Percentiles rank a stretch among this genome's conserved stretches.
phyloP scores from a whole-genome alignment of 257 asterid species.

The Ilex asprella region DNA sequence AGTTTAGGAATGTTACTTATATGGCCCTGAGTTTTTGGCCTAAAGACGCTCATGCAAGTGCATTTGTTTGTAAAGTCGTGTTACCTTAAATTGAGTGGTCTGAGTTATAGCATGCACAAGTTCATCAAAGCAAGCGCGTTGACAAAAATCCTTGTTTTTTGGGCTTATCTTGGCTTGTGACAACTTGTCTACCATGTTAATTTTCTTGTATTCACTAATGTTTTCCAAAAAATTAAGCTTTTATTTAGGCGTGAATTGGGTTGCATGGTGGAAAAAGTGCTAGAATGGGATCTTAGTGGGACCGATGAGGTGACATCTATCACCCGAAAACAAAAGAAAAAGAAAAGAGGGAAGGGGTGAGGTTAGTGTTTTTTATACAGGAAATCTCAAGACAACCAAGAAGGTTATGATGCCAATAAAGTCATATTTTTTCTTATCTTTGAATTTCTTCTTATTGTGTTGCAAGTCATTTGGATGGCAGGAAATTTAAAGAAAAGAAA shows the following conservation, averaged over 20 bases:
- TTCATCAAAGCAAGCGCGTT: too few relatives aligned
- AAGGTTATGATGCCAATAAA: slow-evolving; percentile 28
- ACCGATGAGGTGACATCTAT: too few relatives aligned
- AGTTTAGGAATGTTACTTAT: too few relatives aligned
- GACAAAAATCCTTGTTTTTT: too few relatives aligned
- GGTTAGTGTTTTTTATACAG: slow-evolving; percentile 34
- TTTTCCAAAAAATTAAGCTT: too few relatives aligned
- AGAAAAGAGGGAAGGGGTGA: slow-evolving; percentile 20
- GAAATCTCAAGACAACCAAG: slow-evolving; percentile 17
- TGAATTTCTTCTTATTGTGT: slow-evolving; percentile 39
- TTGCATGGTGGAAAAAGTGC: slow-evolving; percentile 17
- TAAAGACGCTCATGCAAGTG: too few relatives aligned
- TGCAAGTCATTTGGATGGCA: slow-evolving; percentile 54
- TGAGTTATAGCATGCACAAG: too few relatives aligned
- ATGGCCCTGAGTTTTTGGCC: too few relatives aligned
- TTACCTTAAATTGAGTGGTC: too few relatives aligned
- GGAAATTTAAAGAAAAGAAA: slow-evolving; percentile 92
- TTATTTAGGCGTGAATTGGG: too few relatives aligned
- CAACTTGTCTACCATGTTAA: background rate
- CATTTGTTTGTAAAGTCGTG: too few relatives aligned
- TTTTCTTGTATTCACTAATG: background rate
- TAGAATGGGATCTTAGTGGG: slow-evolving; percentile 46
- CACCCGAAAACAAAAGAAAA: too few relatives aligned
- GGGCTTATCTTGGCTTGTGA: background rate
- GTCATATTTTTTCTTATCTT: slow-evolving; percentile 14